phyloP scores from a whole-genome alignment of 2,329 filamentous ascomycete genomes.

The Blastomyces gilchristii region DNA sequence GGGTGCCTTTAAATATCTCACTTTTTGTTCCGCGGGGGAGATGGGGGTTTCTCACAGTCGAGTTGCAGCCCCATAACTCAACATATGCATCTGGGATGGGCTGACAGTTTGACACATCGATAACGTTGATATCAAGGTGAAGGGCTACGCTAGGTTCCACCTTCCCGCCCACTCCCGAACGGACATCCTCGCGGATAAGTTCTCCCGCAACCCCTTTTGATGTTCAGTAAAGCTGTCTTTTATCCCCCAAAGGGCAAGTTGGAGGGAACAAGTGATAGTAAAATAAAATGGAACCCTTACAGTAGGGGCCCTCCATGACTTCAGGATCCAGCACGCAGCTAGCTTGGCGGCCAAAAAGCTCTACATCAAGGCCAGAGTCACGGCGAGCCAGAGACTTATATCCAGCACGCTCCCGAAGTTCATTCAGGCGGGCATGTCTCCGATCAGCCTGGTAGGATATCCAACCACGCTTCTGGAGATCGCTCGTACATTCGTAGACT shows the following conservation, averaged over 20 bases:
- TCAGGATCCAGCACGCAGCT: constrained; percentile 41
- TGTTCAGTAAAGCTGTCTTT: background rate
- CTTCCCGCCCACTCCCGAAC: constrained; percentile 17
- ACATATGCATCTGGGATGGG: constrained; percentile 26
- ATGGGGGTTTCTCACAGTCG: constrained; percentile 21
- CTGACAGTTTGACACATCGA: constrained; percentile 33
- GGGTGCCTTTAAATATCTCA: background rate
- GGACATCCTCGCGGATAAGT: constrained; percentile 28
- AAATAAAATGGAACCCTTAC: background rate
- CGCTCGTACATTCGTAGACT: background rate
- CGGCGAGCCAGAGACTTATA: constrained; percentile 1
- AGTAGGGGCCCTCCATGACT: constrained; percentile 33
- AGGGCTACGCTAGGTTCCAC: constrained; percentile 30
- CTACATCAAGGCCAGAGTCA: background rate
- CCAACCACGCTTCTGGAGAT: constrained; percentile 3
- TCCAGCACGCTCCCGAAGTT: background rate
- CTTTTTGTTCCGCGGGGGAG: background rate
- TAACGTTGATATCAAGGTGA: constrained; percentile 31
- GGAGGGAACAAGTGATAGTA: background rate
- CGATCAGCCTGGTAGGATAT: background rate
- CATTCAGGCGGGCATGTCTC: constrained; percentile 1
- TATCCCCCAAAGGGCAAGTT: background rate
- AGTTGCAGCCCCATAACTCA: constrained; percentile 34
- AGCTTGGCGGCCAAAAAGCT: constrained; percentile 17
- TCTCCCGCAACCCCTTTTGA: constrained; percentile 38